These are phyloP conservation scores for Plasmodium reichenowi DNA, from an alignment of 169 alveolate species.

Conservation along the genomic window DNA sequence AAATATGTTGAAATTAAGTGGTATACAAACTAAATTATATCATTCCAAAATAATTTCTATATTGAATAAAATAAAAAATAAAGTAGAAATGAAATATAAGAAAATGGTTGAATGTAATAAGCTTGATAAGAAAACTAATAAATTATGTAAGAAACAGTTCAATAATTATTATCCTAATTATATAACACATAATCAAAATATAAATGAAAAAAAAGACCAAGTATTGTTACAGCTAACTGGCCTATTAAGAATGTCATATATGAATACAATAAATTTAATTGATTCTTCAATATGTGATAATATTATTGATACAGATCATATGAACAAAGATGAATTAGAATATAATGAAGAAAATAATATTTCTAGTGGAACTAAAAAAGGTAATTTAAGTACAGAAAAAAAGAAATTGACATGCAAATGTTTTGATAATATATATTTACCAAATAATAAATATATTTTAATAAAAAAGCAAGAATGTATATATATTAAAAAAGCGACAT, in stretches of 20 bases:
- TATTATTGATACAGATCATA: neutral
- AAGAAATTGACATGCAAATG: conserved; percentile 31
- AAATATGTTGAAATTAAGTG: conserved; percentile 36
- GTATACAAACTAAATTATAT: conserved; percentile 15
- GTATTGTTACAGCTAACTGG: conserved; percentile 42
- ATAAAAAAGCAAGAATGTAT: conserved; percentile 34
- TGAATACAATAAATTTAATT: conserved; percentile 57
- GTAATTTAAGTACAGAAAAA: neutral
- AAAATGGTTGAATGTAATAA: neutral
- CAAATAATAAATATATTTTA: conserved; percentile 34
- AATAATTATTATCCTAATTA: no score
- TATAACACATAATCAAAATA: no score
- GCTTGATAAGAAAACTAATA: neutral
- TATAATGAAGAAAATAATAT: neutral
- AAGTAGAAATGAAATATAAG: conserved; percentile 6
- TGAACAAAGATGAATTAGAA: conserved; percentile 7
- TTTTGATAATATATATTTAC: conserved; percentile 64
- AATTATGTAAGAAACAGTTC: no score
- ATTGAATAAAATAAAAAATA: conserved; percentile 10
- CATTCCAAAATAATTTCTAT: conserved; percentile 48
- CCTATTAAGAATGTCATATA: conserved; percentile 47
- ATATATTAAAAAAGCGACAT: conserved; percentile 15
- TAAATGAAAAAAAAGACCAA: neutral
- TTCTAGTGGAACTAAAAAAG: neutral
- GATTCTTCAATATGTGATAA: conserved; percentile 45